Conservation (phyloP, 2,329 filamentous ascomycete species). For the Phaeoacremonium minimum region DNA sequence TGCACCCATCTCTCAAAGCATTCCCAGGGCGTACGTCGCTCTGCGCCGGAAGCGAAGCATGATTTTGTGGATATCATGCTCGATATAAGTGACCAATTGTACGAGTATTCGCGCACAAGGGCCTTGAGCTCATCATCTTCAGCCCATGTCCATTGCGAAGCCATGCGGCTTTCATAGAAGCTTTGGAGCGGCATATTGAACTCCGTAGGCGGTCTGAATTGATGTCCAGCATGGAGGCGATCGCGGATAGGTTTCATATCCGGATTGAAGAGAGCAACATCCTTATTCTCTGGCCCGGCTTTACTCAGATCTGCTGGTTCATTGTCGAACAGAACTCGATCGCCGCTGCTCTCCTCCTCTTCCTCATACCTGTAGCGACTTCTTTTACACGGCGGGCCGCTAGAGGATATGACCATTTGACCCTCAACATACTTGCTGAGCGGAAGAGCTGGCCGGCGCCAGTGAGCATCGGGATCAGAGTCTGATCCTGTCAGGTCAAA, state of each 20-base stretch:
- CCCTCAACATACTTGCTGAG: slow-evolving; percentile 85
- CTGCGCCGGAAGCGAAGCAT: slow-evolving; percentile 76
- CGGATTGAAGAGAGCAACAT: slow-evolving; percentile 83
- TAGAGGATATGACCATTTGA: slow-evolving; percentile 66
- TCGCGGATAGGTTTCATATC: slow-evolving; percentile 89
- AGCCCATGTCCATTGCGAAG: slow-evolving; percentile 85
- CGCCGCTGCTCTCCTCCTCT: slow-evolving; percentile 58
- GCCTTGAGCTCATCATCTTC: slow-evolving; percentile 88
- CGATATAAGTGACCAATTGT: slow-evolving; percentile 96
- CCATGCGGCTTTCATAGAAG: slow-evolving; percentile 83
- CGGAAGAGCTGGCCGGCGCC: slow-evolving; percentile 74
- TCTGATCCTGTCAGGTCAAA: slow-evolving; percentile 54
- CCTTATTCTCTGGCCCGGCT: slow-evolving; percentile 63
- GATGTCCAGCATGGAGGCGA: slow-evolving; percentile 82
- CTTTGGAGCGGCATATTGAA: slow-evolving; percentile 83
- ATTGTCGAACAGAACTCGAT: slow-evolving; percentile 31
- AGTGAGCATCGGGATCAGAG: slow-evolving; percentile 63
- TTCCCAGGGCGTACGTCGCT: slow-evolving; percentile 93
- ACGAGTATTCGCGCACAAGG: slow-evolving; percentile 86
- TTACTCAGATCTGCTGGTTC: slow-evolving; percentile 25
- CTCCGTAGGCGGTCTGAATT: slow-evolving; percentile 89
- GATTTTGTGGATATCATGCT: slow-evolving; percentile 72
- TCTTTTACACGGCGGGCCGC: slow-evolving; percentile 66
- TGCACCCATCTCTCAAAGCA: slow-evolving; percentile 97
- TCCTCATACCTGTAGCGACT: slow-evolving; percentile 80